phyloP scores from a whole-genome alignment of 176 grass and related monocot species.

The Tillandsia leiboldiana region DNA sequence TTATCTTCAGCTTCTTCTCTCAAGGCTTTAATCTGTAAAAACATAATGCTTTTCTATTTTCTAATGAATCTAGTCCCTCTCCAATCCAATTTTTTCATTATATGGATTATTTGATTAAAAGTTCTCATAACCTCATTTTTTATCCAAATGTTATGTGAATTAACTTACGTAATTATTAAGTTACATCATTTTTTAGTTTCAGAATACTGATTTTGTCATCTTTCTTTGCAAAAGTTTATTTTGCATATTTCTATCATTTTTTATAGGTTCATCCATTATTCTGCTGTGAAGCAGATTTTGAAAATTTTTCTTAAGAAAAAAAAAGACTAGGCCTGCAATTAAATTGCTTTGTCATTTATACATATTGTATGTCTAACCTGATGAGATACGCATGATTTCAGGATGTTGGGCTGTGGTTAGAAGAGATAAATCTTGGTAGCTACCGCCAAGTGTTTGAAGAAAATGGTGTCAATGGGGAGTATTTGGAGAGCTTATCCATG shows the following conservation, averaged over 20 bases:
- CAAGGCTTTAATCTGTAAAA: too few relatives aligned
- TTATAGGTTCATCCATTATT: too few relatives aligned
- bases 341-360: not conserved
- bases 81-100: not conserved
- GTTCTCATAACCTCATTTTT: too few relatives aligned
- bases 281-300: too few relatives aligned
- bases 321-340: not conserved
- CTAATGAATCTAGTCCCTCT: not conserved
- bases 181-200: too few relatives aligned
- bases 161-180: too few relatives aligned
- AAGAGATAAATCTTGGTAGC: slow-evolving; percentile 74
- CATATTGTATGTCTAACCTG: not conserved
- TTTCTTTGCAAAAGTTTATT: too few relatives aligned
- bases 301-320: too few relatives aligned
- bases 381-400: slow-evolving; percentile 21
- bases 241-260: too few relatives aligned
- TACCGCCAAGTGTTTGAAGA: slow-evolving; percentile 75
- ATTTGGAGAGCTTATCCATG: slow-evolving; percentile 69
- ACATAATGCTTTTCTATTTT: too few relatives aligned
- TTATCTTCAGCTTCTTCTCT: not conserved
- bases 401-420: slow-evolving; percentile 96
- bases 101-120: not conserved
- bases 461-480: slow-evolving; percentile 77
- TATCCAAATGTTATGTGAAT: too few relatives aligned
- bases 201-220: too few relatives aligned